These are phyloP conservation scores for Citrus reticulata DNA, from an alignment of 345 rosid genomes.

Conservation along the genomic window DNA sequence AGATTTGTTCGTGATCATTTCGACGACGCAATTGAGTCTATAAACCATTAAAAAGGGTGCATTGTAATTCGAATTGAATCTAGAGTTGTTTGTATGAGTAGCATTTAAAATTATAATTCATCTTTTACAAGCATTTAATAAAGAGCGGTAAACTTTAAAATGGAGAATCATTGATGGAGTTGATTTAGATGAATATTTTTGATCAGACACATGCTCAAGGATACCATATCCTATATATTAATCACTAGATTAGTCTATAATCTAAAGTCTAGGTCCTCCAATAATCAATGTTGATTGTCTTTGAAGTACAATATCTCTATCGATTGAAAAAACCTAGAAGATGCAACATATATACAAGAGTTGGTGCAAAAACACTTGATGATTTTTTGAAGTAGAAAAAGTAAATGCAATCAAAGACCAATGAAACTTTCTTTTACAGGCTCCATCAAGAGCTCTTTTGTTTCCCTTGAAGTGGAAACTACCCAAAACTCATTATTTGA, in stretches of 20 bases:
- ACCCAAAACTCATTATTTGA: not conserved
- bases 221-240: not conserved
- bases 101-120: not conserved
- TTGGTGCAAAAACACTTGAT: not conserved
- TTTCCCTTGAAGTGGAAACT: slow-evolving; percentile 26
- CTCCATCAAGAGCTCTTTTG: not conserved
- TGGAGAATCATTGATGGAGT: not conserved
- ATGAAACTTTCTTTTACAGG: not conserved
- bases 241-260: not conserved
- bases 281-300: not conserved
- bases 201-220: not conserved
- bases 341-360: not conserved
- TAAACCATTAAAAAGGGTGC: no score
- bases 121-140: not conserved
- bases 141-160: no score
- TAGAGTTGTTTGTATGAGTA: no score
- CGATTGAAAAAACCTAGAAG: not conserved
- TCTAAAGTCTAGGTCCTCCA: not conserved
- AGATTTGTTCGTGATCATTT: no score
- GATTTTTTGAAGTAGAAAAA: not conserved
- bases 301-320: not conserved
- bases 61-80: no score
- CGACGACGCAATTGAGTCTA: no score
- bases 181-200: not conserved
- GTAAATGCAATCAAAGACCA: not conserved